Evolutionary conservation across 768 basidiomycete species (phyloP).

Genomic region (Leccinum barrowsii): DNA sequence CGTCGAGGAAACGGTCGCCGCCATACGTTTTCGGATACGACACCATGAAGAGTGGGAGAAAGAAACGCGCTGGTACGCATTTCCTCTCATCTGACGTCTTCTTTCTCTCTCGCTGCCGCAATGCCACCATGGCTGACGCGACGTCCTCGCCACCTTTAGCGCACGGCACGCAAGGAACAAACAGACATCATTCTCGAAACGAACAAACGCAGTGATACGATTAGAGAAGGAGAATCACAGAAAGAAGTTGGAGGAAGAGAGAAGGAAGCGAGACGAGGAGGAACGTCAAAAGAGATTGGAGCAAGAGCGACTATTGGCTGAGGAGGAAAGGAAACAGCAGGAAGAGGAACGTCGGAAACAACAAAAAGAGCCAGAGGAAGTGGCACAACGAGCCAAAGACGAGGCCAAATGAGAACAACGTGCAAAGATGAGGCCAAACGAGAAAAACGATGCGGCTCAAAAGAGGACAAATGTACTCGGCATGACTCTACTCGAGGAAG

Average conservation of each 20-base stretch:
- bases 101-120: background rate
- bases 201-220: constrained; percentile 43
- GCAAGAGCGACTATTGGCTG: constrained; percentile 41
- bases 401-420: constrained; percentile 24
- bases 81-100: background rate
- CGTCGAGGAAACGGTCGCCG: constrained; percentile 44
- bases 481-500: constrained; percentile 53
- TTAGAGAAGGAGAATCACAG: constrained; percentile 58
- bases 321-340: constrained; percentile 39
- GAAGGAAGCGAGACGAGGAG: constrained; percentile 45
- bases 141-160: constrained; percentile 22
- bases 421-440: constrained; percentile 34
- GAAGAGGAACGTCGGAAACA: constrained; percentile 41
- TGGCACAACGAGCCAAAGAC: constrained; percentile 31
- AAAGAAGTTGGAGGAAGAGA: constrained; percentile 53
- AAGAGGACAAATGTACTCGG: constrained; percentile 44
- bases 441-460: constrained; percentile 28
- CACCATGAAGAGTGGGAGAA: constrained; percentile 52
- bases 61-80: constrained; percentile 44
- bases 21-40: constrained; percentile 41
- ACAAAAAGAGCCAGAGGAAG: constrained; percentile 20
- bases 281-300: constrained; percentile 47
- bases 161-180: constrained; percentile 37
- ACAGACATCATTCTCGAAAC: constrained; percentile 19
- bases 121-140: background rate